A percentile compares a stretch with the other conserved stretches of the same genome.
Conservation (phyloP, 2,329 filamentous ascomycete species). For the Aquanectria penicillioides region DNA sequence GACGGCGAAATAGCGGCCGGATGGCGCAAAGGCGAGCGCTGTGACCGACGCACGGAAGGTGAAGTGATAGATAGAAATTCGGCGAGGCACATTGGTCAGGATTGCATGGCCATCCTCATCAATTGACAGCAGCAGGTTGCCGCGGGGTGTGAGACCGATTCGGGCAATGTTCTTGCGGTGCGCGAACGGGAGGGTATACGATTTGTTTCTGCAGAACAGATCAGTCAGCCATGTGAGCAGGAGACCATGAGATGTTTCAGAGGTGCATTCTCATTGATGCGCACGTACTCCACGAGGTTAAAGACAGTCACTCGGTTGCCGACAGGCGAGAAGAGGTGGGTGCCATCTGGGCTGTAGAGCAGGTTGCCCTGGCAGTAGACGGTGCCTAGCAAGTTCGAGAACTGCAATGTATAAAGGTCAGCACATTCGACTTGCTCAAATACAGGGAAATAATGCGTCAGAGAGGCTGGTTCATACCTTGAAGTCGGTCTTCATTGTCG, state of each 20-base stretch:
- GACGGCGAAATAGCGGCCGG: constrained; percentile 89
- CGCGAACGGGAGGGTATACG: constrained; percentile 86
- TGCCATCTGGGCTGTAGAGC: constrained; percentile 95
- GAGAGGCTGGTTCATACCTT: constrained; percentile 68
- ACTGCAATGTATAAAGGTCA: constrained; percentile 65
- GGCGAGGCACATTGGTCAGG: constrained; percentile 86
- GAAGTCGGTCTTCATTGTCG: constrained; percentile 98
- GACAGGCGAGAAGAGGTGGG: constrained; percentile 93
- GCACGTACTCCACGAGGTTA: constrained; percentile 87
- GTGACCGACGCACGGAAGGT: constrained; percentile 89
- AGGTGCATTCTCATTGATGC: not conserved
- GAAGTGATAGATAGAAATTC: constrained; percentile 92
- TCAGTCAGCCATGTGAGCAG: constrained; percentile 45
- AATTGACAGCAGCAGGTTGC: constrained; percentile 90
- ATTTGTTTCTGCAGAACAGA: constrained; percentile 74
- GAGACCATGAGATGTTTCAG: fast-evolving
- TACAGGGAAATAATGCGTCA: not conserved
- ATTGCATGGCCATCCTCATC: constrained; percentile 96
- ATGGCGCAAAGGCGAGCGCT: constrained; percentile 89
- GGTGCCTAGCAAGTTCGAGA: constrained; percentile 97
- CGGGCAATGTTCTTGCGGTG: constrained; percentile 93
- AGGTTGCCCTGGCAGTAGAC: constrained; percentile 99
- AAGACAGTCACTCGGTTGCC: constrained; percentile 97
- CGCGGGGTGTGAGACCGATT: constrained; percentile 87
- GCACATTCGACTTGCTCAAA: not conserved